A percentile compares a stretch with the other conserved stretches of the same genome.
These are phyloP conservation scores for Leccinum rimulosum DNA, from an alignment of 768 basidiomycete species.

Conservation along the genomic window DNA sequence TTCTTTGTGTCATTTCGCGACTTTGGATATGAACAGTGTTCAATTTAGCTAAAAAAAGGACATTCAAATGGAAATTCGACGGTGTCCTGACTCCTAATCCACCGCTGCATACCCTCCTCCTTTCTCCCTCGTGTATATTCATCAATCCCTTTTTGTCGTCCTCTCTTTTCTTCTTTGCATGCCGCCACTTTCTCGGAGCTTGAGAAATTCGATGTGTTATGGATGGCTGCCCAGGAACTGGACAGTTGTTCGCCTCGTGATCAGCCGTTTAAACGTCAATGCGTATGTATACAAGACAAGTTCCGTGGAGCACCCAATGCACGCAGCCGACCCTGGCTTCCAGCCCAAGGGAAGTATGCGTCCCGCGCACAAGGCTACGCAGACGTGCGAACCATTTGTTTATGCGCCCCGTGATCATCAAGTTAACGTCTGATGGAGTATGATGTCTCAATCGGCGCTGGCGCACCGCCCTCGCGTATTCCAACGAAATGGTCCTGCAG, in stretches of 20 bases:
- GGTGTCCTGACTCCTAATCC: background rate
- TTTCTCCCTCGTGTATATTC: background rate
- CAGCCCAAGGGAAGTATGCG: background rate
- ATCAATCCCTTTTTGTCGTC: background rate
- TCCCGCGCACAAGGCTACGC: background rate
- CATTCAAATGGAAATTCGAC: background rate
- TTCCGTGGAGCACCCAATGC: background rate
- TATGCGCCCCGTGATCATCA: background rate
- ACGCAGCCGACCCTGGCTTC: background rate
- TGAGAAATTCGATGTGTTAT: background rate
- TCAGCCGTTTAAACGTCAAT: background rate
- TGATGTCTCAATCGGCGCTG: background rate
- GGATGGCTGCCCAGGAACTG: background rate
- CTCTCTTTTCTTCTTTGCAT: background rate
- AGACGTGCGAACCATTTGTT: background rate
- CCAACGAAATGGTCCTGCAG: background rate
- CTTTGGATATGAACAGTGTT: background rate
- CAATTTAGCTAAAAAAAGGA: slow-evolving; percentile 16
- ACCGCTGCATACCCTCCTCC: background rate
- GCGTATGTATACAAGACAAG: background rate
- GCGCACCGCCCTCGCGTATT: background rate
- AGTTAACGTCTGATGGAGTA: background rate
- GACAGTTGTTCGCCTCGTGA: background rate
- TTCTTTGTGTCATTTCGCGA: background rate
- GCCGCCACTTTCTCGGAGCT: background rate